Evolutionary conservation across 768 basidiomycete species (phyloP).

Genomic region (Boletus reticulatus): DNA sequence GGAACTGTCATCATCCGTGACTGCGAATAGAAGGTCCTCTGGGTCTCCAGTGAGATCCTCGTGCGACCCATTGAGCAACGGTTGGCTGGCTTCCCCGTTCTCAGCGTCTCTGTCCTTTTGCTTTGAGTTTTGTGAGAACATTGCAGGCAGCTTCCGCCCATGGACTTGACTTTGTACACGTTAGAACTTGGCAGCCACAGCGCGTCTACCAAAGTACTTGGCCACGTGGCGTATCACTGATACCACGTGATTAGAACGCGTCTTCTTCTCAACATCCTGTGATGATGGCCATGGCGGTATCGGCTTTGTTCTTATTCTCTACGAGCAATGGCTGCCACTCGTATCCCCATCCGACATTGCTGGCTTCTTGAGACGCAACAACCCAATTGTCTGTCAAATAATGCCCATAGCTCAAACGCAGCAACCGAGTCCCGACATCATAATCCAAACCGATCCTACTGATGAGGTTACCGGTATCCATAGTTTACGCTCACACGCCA

Average conservation of each 20-base stretch:
- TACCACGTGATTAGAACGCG: conserved; percentile 23
- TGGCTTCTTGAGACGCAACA: too few species aligned
- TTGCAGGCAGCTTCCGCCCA: conserved; percentile 18
- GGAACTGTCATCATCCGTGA: conserved; percentile 54
- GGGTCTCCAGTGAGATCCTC: conserved; percentile 37
- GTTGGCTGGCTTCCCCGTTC: conserved; percentile 48
- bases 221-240: conserved; percentile 7
- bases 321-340: not conserved
- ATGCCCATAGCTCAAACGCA: conserved; percentile 43
- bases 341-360: too few species aligned
- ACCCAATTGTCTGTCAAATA: too few species aligned
- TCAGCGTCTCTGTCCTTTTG: conserved; percentile 26
- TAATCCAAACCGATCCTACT: conserved; percentile 45
- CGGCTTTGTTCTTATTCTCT: too few species aligned
- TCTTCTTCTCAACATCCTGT: not conserved
- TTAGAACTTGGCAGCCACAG: too few species aligned
- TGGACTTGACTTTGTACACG: conserved; percentile 12
- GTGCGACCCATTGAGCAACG: conserved; percentile 50
- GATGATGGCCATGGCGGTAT: not conserved
- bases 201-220: not conserved
- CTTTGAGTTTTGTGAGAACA: conserved; percentile 32
- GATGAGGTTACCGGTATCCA: too few species aligned
- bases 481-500: conserved; percentile 28
- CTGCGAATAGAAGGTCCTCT: conserved; percentile 46
- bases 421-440: conserved; percentile 52